phyloP scores from a whole-genome alignment of 129 eudicot species.

The Helianthus annuus region DNA sequence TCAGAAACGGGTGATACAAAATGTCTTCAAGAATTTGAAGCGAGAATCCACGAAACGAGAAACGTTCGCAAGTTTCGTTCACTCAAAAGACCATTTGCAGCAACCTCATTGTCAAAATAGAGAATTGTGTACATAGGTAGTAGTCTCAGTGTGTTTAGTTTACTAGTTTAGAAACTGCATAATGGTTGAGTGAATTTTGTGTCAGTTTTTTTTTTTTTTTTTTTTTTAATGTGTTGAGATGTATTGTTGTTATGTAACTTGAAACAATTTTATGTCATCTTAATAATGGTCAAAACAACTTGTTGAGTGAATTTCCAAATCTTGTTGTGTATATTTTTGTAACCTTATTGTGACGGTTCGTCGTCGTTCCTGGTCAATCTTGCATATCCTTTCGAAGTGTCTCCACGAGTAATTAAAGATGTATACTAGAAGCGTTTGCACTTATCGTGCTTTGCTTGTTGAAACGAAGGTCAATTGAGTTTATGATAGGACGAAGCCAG shows the following conservation, averaged over 20 bases:
- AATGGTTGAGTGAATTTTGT: conserved; percentile 31
- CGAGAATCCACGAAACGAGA: conserved; percentile 17
- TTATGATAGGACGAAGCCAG: too few relatives aligned
- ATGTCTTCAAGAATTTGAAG: conserved; percentile 13
- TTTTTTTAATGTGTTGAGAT: conserved; percentile 26
- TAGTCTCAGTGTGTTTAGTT: conserved; percentile 24
- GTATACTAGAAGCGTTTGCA: too few relatives aligned
- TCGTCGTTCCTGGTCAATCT: too few relatives aligned
- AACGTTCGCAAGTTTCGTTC: conserved; percentile 16
- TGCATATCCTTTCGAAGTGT: too few relatives aligned
- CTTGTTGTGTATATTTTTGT: neutral
- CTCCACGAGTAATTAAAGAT: too few relatives aligned
- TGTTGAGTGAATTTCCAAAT: conserved; percentile 11
- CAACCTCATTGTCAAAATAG: conserved; percentile 18
- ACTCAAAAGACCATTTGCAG: conserved; percentile 23
- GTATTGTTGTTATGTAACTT: conserved; percentile 22
- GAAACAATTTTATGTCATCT: conserved; percentile 17
- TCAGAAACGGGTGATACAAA: conserved; percentile 1
- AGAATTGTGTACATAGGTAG: conserved; percentile 44
- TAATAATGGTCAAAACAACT: conserved; percentile 34
- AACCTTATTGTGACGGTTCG: neutral
- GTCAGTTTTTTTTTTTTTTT: conserved; percentile 15
- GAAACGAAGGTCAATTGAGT: too few relatives aligned
- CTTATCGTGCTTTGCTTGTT: too few relatives aligned
- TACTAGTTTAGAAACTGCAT: conserved; percentile 30